phyloP scores from a whole-genome alignment of 129 eudicot species.

The Artemisia argyi region DNA sequence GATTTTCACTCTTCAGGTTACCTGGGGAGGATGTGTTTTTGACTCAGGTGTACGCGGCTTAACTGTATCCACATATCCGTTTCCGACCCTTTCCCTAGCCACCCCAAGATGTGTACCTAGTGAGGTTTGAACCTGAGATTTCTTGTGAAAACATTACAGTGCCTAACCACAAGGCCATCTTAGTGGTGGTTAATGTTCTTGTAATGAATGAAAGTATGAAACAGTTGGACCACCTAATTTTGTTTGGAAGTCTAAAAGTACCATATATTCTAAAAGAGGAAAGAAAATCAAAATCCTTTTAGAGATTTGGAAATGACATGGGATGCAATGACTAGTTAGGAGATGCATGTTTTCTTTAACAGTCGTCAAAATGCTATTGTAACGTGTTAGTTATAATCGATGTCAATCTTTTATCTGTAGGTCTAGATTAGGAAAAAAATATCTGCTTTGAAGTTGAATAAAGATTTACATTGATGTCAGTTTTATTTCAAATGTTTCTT shows the following conservation, averaged over 20 bases:
- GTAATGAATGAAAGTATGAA: too few species aligned
- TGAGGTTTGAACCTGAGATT: too few species aligned
- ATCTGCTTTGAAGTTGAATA: conserved; percentile 16
- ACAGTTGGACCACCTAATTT: conserved; percentile 12
- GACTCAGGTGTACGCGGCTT: too few species aligned
- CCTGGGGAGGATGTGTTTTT: too few species aligned
- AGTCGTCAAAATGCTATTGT: conserved; percentile 18
- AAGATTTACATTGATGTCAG: conserved; percentile 24
- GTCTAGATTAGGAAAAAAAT: conserved; percentile 21
- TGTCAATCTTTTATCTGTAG: conserved; percentile 8
- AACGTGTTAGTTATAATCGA: conserved; percentile 13
- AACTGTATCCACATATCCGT: too few species aligned
- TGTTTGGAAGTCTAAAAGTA: conserved; percentile 17
- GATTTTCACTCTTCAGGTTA: too few species aligned
- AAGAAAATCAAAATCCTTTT: conserved; percentile 20
- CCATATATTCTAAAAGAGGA: conserved; percentile 16
- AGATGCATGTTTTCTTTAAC: conserved; percentile 4
- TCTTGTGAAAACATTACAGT: too few species aligned
- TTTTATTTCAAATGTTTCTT: conserved; percentile 24
- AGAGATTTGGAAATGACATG: conserved; percentile 22
- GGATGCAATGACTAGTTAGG: background rate
- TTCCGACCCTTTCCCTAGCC: too few species aligned
- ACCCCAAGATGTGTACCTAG: too few species aligned
- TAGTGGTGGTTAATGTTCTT: too few species aligned
- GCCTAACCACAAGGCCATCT: too few species aligned